These are phyloP conservation scores for Kwoniella europaea DNA, from an alignment of 768 basidiomycete genomes.

Conservation along the genomic window DNA sequence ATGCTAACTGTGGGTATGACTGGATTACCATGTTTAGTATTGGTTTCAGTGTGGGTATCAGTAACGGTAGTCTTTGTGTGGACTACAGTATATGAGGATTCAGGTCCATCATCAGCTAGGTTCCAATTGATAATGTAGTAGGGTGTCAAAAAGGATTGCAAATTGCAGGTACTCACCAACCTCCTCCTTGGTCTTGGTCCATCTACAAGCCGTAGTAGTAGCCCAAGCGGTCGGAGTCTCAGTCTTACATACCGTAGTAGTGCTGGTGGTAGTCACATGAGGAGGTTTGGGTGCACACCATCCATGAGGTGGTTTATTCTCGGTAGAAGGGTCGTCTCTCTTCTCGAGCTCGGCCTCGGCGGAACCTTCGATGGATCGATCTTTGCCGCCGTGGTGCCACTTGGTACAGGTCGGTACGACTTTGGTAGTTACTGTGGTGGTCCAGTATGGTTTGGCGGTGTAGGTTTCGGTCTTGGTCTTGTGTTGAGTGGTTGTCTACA, in stretches of 20 bases:
- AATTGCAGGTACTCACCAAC: constrained; percentile 13
- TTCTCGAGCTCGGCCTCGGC: background rate
- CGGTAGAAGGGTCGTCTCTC: too few species aligned
- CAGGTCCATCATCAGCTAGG: too few species aligned
- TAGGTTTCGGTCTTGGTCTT: constrained; percentile 7
- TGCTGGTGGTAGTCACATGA: constrained; percentile 1
- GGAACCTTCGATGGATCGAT: background rate
- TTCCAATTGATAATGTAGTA: background rate
- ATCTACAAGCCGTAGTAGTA: constrained; percentile 21
- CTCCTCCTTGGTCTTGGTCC: constrained; percentile 26
- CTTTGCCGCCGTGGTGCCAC: background rate
- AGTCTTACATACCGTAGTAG: constrained; percentile 19
- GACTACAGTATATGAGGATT: background rate
- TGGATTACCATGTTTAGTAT: constrained; percentile 8
- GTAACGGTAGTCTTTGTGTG: constrained; percentile 11
- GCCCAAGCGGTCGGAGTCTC: constrained; percentile 23
- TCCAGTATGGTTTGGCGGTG: constrained; percentile 6
- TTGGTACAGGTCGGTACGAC: constrained; percentile 13
- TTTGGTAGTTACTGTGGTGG: constrained; percentile 13
- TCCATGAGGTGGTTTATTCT: constrained; percentile 5
- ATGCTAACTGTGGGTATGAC: constrained; percentile 11
- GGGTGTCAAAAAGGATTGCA: background rate
- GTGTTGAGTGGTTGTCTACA: constrained; percentile 21
- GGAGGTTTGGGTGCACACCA: constrained; percentile 10
- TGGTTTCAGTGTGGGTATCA: constrained; percentile 7